Evolutionary conservation across 1,284 basidiomycete genomes (phyloP).

Genomic region (Apiotrichum sp.): DNA sequence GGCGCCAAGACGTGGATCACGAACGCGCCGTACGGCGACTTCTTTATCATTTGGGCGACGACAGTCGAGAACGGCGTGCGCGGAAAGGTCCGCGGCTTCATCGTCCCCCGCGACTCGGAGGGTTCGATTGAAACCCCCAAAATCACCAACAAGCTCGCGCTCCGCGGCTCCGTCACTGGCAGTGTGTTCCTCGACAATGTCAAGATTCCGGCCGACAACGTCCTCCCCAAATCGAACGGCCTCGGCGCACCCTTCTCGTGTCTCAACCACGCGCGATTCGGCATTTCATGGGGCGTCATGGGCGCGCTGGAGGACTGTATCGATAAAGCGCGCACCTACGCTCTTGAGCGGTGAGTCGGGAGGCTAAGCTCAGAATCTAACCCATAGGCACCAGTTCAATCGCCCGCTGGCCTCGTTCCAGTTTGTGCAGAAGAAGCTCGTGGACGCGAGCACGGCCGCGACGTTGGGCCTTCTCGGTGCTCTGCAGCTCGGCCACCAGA

Average conservation of each 20-base stretch:
- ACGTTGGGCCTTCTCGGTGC: slow-evolving; percentile 75
- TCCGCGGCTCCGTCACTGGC: slow-evolving; percentile 84
- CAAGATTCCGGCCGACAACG: slow-evolving; percentile 59
- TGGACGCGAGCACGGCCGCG: slow-evolving; percentile 81
- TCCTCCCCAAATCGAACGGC: slow-evolving; percentile 69
- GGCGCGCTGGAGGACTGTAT: slow-evolving; percentile 92
- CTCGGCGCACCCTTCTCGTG: slow-evolving; percentile 82
- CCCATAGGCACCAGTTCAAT: slow-evolving; percentile 66
- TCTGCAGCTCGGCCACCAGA: slow-evolving; percentile 75
- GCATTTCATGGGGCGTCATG: slow-evolving; percentile 91
- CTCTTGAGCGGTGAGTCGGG: slow-evolving; percentile 61
- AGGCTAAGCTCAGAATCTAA: too few species aligned
- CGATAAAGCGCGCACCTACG: slow-evolving; percentile 69
- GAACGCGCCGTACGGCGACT: slow-evolving; percentile 78
- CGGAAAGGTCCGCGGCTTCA: slow-evolving; percentile 80
- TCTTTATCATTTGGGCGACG: slow-evolving; percentile 82
- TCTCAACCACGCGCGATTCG: slow-evolving; percentile 82
- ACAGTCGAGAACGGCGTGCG: slow-evolving; percentile 47
- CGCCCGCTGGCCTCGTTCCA: slow-evolving; percentile 91
- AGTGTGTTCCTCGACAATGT: slow-evolving; percentile 91
- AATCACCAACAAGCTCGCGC: slow-evolving; percentile 88
- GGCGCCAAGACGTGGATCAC: slow-evolving; percentile 98
- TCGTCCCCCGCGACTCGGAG: slow-evolving; percentile 49
- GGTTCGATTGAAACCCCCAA: slow-evolving; percentile 54
- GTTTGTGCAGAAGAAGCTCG: slow-evolving; percentile 92